Evolutionary conservation across 192 early-diverging fungal species (phyloP).

Genomic region (Backusella australiensis): DNA sequence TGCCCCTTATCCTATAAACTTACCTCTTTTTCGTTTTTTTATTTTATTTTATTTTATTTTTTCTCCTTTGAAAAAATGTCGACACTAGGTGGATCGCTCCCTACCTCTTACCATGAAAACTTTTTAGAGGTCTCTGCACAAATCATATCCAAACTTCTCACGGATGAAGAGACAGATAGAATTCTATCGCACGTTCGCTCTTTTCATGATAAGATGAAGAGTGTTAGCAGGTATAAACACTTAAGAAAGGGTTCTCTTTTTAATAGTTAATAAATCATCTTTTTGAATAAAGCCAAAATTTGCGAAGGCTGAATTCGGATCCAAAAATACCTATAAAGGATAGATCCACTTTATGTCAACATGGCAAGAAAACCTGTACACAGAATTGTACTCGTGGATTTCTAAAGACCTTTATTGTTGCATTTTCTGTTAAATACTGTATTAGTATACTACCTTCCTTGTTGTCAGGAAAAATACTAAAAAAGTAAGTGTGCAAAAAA

Average conservation of each 20-base stretch:
- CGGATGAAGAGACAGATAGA: constrained; percentile 63
- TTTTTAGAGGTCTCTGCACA: constrained; percentile 62
- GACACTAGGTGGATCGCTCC: background rate
- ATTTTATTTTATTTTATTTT: background rate
- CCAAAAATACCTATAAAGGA: constrained; percentile 27
- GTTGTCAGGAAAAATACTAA: constrained; percentile 52
- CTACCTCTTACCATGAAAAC: constrained; percentile 48
- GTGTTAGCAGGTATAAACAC: constrained; percentile 50
- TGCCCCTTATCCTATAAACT: background rate
- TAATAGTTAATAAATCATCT: background rate
- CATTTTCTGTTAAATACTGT: constrained; percentile 57
- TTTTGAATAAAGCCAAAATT: constrained; percentile 39
- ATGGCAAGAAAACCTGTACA: constrained; percentile 59
- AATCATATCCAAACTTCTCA: constrained; percentile 58
- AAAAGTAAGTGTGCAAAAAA: constrained; percentile 36
- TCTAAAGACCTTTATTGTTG: constrained; percentile 61
- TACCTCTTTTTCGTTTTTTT: background rate
- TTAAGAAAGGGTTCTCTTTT: background rate
- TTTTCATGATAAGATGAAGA: constrained; percentile 61
- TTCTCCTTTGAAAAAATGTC: background rate
- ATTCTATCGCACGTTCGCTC: constrained; percentile 52
- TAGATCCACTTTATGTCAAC: constrained; percentile 45
- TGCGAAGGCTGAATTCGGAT: constrained; percentile 37
- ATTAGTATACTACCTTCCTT: constrained; percentile 51
- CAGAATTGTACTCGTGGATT: constrained; percentile 67